A percentile compares a stretch with the other conserved stretches of the same genome.
Evolutionary conservation across 768 basidiomycete species (phyloP).

Genomic region (Infundibulicybe gibba): DNA sequence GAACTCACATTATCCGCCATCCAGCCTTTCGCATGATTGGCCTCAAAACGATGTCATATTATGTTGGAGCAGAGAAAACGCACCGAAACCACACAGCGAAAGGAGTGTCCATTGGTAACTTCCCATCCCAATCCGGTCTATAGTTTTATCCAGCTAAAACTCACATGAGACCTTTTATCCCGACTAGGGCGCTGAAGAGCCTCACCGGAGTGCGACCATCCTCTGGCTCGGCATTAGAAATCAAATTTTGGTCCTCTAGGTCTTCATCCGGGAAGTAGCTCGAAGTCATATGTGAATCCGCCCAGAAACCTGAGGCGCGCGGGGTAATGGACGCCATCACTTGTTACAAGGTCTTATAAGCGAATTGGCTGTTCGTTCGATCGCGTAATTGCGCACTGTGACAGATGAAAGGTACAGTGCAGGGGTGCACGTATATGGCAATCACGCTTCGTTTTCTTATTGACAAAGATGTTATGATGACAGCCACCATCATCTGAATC

Average conservation of each 20-base stretch:
- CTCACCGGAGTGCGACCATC: conserved; percentile 50
- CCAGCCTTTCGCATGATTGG: conserved; percentile 57
- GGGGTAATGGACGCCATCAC: conserved; percentile 42
- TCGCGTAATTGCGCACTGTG: not conserved
- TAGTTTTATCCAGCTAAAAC: conserved; percentile 68
- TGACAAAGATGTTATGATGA: too few species aligned
- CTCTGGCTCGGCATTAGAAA: conserved; percentile 20
- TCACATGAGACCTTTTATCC: not conserved
- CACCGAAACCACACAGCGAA: conserved; percentile 87
- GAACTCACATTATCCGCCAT: conserved; percentile 82
- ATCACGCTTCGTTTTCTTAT: too few species aligned
- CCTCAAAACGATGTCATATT: conserved; percentile 1
- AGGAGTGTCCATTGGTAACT: conserved; percentile 82
- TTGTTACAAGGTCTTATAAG: conserved; percentile 10
- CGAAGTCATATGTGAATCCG: conserved; percentile 27
- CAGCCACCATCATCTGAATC: too few species aligned
- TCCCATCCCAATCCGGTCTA: conserved; percentile 91
- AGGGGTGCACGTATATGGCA: too few species aligned
- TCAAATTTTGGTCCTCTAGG: conserved; percentile 28
- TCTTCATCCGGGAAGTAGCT: conserved; percentile 38
- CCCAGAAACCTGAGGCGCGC: conserved; percentile 49
- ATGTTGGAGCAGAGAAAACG: conserved; percentile 19
- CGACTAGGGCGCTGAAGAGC: not conserved
- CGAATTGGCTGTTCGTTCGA: too few species aligned
- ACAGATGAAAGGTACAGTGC: not conserved